These are phyloP conservation scores for Metschnikowia vanudenii DNA, from an alignment of 805 yeast species.

Conservation along the genomic window DNA sequence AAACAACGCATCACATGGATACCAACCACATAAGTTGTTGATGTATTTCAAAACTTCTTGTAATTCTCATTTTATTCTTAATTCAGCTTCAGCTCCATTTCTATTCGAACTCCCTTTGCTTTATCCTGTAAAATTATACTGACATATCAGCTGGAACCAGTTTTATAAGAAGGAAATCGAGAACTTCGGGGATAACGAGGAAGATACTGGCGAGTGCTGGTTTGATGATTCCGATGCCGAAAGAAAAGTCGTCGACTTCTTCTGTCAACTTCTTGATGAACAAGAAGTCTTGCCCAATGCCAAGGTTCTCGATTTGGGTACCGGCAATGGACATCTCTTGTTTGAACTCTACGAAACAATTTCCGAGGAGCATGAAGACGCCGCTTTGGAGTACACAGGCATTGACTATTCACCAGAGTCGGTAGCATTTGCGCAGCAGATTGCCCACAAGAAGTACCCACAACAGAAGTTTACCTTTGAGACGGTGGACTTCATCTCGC, in stretches of 20 bases:
- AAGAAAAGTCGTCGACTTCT: constrained; percentile 70
- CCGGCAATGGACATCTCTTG: constrained; percentile 92
- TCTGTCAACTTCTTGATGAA: constrained; percentile 39
- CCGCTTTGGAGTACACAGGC: constrained; percentile 44
- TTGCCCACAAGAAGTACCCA: constrained; percentile 44
- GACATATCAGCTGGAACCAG: constrained; percentile 69
- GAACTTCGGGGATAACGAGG: constrained; percentile 70
- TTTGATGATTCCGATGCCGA: constrained; percentile 95
- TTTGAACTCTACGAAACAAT: constrained; percentile 69
- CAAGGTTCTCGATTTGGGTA: constrained; percentile 77
- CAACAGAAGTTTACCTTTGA: constrained; percentile 49
- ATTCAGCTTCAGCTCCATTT: too few relatives aligned
- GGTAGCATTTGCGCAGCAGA: constrained; percentile 66
- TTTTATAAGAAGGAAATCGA: constrained; percentile 71
- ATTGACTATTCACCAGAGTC: constrained; percentile 84
- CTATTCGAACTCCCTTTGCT: neutral
- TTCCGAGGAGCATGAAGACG: constrained; percentile 46
- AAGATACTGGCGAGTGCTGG: constrained; percentile 96
- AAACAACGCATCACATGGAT: too few relatives aligned
- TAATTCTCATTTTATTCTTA: too few relatives aligned
- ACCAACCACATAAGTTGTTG: too few relatives aligned
- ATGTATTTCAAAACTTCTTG: too few relatives aligned
- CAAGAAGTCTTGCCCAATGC: constrained; percentile 22
- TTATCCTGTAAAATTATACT: constrained; percentile 17
- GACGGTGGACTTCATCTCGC: constrained; percentile 66